Base-by-base conservation (phyloP, 768 basidiomycete genomes). In the Pulveroboletus sp. region DNA sequence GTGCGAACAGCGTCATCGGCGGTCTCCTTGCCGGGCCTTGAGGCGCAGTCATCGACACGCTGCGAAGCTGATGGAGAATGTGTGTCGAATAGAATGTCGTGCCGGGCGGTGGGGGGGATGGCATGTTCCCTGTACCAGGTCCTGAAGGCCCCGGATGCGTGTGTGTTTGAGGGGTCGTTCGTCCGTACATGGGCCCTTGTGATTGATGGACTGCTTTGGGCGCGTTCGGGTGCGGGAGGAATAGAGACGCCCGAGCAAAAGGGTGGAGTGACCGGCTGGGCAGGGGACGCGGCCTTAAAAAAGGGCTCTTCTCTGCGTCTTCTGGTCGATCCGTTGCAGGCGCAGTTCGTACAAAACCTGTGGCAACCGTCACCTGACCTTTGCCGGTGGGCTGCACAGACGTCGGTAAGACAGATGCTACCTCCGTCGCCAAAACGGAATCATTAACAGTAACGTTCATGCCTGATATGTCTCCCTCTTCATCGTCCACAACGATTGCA, bases 121-220 rank as follows among this genome's bases (percentile, higher is more conserved):
- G 14, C n/a, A 17, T 18, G 43, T 43, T 51, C 36, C 39, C 56
- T 38, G 48, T 17, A 12, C 54, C 56, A 18, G 46, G 30, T 31
- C 32, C 51, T 33, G 47, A 35, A 9, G 58, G 53, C 10, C 21
- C 40, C 24, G 55, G 50, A 9, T 43, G 47, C 1, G 51, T 27
- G 38, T 62, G 56, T 6, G 55, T 47, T 17, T 65, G 69, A 18
- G 51, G 18, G 11, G 41, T 49, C 44, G 54, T 39, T 43, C 76
- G 75, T 43, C 79, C 77, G 61, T 81, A 85, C 80, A 85, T 79
- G 3, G 82, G 83, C 0, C 82, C 82, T 2, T 68, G 65, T 2
- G 62, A 63, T 14, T 51, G 60, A 38, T 26, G 31, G 2, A 45
- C 51, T 30, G 66, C 53, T 47, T 77, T 80, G 8, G 79, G 79